Conservation (phyloP, 176 grass and related monocot species). For the Hordeum vulgare region MorexV3_pseudomolecules_assembly NC_058522.1:530330801-530331300, state of each 20-base stretch:
- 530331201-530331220: background rate
- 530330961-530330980: background rate
- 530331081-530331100: no score
- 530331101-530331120: background rate
- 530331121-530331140: background rate
- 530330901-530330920: background rate
- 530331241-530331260: background rate
- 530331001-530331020: background rate
- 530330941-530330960: constrained; percentile 13
- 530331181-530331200: background rate
- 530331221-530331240: background rate
- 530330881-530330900: background rate
- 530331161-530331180: background rate
- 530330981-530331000: background rate
- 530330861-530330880: background rate
- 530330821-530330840: background rate
- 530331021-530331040: background rate
- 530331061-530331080: background rate
- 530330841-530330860: background rate
- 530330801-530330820: background rate
- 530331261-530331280: background rate
- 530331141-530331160: background rate
- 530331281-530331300: background rate
- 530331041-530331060: background rate
- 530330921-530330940: background rate